phyloP scores from a whole-genome alignment of 305 asterid species.

The Ajuga reptans region DNA sequence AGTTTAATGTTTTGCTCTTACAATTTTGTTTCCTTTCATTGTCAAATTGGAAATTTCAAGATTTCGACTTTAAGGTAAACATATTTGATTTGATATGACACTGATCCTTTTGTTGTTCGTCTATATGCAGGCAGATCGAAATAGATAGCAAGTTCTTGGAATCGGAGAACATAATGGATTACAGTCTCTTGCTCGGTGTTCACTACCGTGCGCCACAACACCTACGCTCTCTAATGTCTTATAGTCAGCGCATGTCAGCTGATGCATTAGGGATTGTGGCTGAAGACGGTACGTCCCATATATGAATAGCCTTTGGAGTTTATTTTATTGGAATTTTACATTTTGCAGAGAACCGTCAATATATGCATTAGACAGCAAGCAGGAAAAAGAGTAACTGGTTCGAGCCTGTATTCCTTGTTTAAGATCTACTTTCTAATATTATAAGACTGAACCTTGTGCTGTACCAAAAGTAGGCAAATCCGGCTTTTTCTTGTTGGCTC shows the following conservation, averaged over 20 bases:
- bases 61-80: neutral
- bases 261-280: slow-evolving; percentile 83
- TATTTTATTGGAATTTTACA: neutral
- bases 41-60: neutral
- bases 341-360: neutral
- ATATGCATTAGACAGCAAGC: neutral
- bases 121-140: slow-evolving; percentile 72
- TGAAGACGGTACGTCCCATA: slow-evolving; percentile 61
- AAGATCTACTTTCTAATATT: neutral
- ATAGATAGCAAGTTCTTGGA: slow-evolving; percentile 91
- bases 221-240: slow-evolving; percentile 55
- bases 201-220: slow-evolving; percentile 97
- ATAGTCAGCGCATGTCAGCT: slow-evolving; percentile 37
- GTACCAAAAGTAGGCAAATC: neutral
- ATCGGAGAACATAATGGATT: slow-evolving; percentile 91
- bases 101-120: slow-evolving; percentile 13
- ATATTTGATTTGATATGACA: slow-evolving; percentile 4
- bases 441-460: neutral
- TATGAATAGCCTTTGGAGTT: neutral
- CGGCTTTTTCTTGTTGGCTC: neutral
- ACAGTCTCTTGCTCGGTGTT: slow-evolving; percentile 96
- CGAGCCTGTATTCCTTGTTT: neutral
- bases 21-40: neutral
- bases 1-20: neutral
- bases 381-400: neutral